Conservation (phyloP, 192 early-diverging fungal genomes). For the Coemansia pectinata region DNA sequence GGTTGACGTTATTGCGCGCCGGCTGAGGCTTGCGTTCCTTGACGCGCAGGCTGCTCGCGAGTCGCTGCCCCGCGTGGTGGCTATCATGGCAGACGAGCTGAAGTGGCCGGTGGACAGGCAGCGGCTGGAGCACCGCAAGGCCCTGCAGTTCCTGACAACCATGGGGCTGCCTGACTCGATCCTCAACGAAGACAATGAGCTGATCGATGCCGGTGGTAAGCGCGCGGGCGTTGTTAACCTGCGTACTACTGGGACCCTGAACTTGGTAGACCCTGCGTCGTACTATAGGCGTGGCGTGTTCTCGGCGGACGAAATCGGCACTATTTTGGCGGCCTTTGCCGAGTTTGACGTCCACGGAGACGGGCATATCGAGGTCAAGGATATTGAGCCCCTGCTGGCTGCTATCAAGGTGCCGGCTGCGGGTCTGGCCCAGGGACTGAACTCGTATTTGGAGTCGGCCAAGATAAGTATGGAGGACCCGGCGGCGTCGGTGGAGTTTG, state of each 20-base stretch:
- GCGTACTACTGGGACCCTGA: conserved; percentile 28
- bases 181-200: conserved; percentile 24
- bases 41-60: conserved; percentile 90
- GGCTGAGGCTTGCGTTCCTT: conserved; percentile 89
- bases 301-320: conserved; percentile 56
- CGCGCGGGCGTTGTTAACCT: conserved; percentile 26
- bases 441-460: conserved; percentile 21
- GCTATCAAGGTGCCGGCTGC: conserved; percentile 41
- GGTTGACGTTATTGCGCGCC: conserved; percentile 92
- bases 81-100: conserved; percentile 91
- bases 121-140: conserved; percentile 67
- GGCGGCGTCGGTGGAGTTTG: conserved; percentile 44
- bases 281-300: conserved; percentile 57
- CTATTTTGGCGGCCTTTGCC: conserved; percentile 48
- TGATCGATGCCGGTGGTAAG: conserved; percentile 2
- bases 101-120: conserved; percentile 71
- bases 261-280: conserved; percentile 51
- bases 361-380: conserved; percentile 48
- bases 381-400: conserved; percentile 39
- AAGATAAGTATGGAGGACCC: conserved; percentile 16
- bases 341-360: conserved; percentile 51
- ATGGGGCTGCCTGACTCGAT: conserved; percentile 84
- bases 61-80: conserved; percentile 80
- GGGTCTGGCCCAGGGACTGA: conserved; percentile 5
- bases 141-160: conserved; percentile 75